These are phyloP conservation scores for Xylariaceae sp. DNA, from an alignment of 2,329 filamentous ascomycete species.

Conservation along the genomic window DNA sequence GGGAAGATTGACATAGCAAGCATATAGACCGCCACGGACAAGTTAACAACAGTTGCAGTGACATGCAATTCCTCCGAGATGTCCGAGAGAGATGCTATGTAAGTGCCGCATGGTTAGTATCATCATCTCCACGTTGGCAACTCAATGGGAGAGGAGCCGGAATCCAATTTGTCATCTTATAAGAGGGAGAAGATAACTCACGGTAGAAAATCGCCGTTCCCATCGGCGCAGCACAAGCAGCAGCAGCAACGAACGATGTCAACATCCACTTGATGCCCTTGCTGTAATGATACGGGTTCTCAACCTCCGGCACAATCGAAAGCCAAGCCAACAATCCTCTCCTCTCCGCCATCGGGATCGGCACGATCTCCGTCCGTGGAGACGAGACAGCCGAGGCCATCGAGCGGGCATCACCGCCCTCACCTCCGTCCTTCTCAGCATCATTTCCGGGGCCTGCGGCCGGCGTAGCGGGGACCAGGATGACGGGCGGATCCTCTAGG, in stretches of 20 bases:
- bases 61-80: conserved; percentile 59
- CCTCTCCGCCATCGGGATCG: conserved; percentile 36
- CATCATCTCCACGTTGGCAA: background rate
- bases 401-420: conserved; percentile 4
- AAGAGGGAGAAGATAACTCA: conserved; percentile 37
- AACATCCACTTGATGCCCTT: conserved; percentile 78
- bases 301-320: conserved; percentile 71
- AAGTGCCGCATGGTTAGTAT: conserved; percentile 8
- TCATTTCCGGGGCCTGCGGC: conserved; percentile 11
- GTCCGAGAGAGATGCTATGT: conserved; percentile 59
- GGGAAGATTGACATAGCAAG: conserved; percentile 78
- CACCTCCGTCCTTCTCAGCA: conserved; percentile 19
- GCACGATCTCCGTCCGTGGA: conserved; percentile 10
- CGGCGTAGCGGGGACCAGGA: conserved; percentile 5
- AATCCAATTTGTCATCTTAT: background rate
- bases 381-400: conserved; percentile 17
- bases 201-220: conserved; percentile 81
- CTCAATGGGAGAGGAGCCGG: background rate
- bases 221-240: conserved; percentile 72
- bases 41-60: conserved; percentile 62
- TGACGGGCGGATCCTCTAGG: conserved; percentile 9
- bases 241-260: conserved; percentile 70
- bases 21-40: conserved; percentile 77
- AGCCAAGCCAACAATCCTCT: conserved; percentile 69
- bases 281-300: conserved; percentile 67